Evolutionary conservation across 2,329 filamentous ascomycete species (phyloP).

Genomic region (Verticillium longisporum): DNA sequence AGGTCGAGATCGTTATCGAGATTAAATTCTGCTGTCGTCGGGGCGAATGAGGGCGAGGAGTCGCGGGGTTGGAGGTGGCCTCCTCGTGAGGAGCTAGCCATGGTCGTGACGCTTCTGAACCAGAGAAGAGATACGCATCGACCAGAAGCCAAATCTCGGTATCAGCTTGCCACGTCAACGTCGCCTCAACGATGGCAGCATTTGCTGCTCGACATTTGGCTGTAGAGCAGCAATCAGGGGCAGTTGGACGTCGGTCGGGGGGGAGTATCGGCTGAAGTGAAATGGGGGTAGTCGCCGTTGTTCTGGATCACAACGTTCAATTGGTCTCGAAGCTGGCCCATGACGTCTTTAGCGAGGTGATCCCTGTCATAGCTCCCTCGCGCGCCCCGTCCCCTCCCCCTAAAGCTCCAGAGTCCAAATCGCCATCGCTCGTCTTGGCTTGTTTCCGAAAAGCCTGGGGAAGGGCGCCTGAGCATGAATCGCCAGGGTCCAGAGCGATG

Average conservation of each 20-base stretch:
- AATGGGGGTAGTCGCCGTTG: not conserved
- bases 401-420: not conserved
- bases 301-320: not conserved
- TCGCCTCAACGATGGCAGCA: not conserved
- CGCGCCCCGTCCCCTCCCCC: not conserved
- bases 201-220: not conserved
- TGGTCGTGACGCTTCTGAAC: not conserved
- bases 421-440: too few relatives aligned
- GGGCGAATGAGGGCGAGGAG: constrained; percentile 29
- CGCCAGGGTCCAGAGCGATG: not conserved
- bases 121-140: not conserved
- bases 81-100: constrained; percentile 2
- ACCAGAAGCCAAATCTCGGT: not conserved
- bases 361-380: not conserved
- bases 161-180: not conserved
- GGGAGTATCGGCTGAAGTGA: not conserved
- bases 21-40: constrained; percentile 28
- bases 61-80: constrained; percentile 9
- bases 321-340: not conserved
- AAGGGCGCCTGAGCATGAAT: not conserved
- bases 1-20: constrained; percentile 22
- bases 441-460: not conserved
- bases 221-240: not conserved
- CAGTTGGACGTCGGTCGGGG: not conserved
- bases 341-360: not conserved